A percentile compares a stretch with the other conserved stretches of the same genome.
Evolutionary conservation across 495 filamentous ascomycete genomes (phyloP).

Genomic region (Tetracladium setigerum): DNA sequence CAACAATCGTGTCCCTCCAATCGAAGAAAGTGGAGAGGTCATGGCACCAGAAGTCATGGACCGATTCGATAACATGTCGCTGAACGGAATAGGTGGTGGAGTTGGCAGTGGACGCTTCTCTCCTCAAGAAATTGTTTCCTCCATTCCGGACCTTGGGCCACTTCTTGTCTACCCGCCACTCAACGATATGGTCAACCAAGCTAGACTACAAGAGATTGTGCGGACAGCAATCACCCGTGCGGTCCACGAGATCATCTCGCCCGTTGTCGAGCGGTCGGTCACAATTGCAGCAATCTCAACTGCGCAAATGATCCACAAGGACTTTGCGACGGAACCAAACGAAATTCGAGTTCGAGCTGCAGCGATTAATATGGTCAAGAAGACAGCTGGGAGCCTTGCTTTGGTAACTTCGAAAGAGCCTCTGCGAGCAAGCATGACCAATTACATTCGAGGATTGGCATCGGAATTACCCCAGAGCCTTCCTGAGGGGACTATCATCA

Average conservation of each 20-base stretch:
- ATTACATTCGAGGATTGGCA: conserved; percentile 81
- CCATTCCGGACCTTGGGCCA: conserved; percentile 70
- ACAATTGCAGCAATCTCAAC: conserved; percentile 97
- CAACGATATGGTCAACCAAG: conserved; percentile 63
- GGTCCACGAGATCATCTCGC: conserved; percentile 89
- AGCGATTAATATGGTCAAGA: conserved; percentile 85
- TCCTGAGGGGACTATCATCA: conserved; percentile 83
- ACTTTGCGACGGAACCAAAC: conserved; percentile 89
- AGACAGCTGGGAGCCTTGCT: conserved; percentile 85
- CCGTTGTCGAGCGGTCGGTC: conserved; percentile 93
- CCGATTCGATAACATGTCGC: conserved; percentile 67
- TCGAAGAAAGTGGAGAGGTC: conserved; percentile 48
- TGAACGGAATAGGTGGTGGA: conserved; percentile 62
- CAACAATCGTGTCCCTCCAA: conserved; percentile 53
- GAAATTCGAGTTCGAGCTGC: conserved; percentile 77
- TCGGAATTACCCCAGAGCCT: conserved; percentile 63
- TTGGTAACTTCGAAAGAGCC: conserved; percentile 98
- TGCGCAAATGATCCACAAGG: conserved; percentile 85
- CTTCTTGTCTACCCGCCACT: conserved; percentile 67
- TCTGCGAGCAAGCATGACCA: conserved; percentile 87
- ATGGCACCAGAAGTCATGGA: conserved; percentile 64
- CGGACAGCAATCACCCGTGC: conserved; percentile 76
- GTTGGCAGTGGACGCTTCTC: conserved; percentile 65
- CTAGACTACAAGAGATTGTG: conserved; percentile 72
- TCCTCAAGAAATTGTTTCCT: conserved; percentile 60